Evolutionary conservation across 2,329 filamentous ascomycete genomes (phyloP).

Genomic region (Helotiales sp.): DNA sequence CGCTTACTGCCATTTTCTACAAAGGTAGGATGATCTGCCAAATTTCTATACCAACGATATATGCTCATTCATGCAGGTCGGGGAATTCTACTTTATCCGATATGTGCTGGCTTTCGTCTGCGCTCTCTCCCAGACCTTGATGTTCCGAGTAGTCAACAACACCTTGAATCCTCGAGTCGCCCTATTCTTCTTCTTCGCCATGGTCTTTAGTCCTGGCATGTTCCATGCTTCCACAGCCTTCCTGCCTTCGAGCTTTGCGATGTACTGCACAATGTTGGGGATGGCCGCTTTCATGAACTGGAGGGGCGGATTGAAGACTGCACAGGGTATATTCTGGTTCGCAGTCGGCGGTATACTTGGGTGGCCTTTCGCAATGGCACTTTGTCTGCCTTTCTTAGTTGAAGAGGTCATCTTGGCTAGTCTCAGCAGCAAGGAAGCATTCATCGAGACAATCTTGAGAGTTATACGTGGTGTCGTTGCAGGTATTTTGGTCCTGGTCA

Average conservation of each 20-base stretch:
- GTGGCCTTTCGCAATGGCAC: slow-evolving; percentile 89
- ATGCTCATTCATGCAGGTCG: slow-evolving; percentile 42
- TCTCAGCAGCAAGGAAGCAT: slow-evolving; percentile 55
- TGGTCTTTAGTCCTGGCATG: slow-evolving; percentile 82
- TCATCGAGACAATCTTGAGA: slow-evolving; percentile 60
- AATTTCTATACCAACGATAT: not conserved
- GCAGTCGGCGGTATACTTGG: slow-evolving; percentile 81
- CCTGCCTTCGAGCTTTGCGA: slow-evolving; percentile 92
- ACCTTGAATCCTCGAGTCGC: slow-evolving; percentile 82
- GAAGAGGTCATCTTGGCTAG: slow-evolving; percentile 68
- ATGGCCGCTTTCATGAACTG: slow-evolving; percentile 90
- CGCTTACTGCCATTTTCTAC: slow-evolving; percentile 61
- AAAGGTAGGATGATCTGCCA: slow-evolving; percentile 45
- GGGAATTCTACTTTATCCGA: slow-evolving; percentile 87
- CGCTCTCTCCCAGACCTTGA: slow-evolving; percentile 76
- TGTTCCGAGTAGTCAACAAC: slow-evolving; percentile 76
- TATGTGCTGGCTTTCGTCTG: slow-evolving; percentile 73
- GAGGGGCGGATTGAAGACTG: slow-evolving; percentile 75
- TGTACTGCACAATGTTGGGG: slow-evolving; percentile 89
- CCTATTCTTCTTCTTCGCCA: slow-evolving; percentile 77
- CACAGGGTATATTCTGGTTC: slow-evolving; percentile 87
- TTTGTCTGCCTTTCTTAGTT: slow-evolving; percentile 76
- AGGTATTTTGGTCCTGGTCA: slow-evolving; percentile 33
- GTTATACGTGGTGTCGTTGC: slow-evolving; percentile 64
- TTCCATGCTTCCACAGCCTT: slow-evolving; percentile 88